These are phyloP conservation scores for Xylariales sp. DNA, from an alignment of 2,329 filamentous ascomycete genomes.

Conservation along the genomic window DNA sequence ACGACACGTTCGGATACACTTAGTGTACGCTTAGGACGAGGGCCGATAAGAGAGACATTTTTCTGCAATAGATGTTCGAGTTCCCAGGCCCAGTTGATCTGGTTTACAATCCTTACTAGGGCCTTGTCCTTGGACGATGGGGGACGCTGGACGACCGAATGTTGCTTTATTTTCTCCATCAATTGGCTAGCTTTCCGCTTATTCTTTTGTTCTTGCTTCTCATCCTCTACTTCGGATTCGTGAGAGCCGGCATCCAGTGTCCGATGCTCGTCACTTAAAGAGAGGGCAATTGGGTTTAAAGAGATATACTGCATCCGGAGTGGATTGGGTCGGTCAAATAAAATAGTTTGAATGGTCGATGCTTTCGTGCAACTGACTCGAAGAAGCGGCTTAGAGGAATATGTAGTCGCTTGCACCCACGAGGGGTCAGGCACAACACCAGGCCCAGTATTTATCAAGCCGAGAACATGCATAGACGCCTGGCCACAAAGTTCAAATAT, in stretches of 20 bases:
- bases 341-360: slow-evolving; percentile 84
- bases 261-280: slow-evolving; percentile 77
- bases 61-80: slow-evolving; percentile 86
- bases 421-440: slow-evolving; percentile 71
- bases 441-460: slow-evolving; percentile 75
- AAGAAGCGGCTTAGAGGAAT: slow-evolving; percentile 67
- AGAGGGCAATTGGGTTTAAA: slow-evolving; percentile 86
- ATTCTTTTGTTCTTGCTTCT: slow-evolving; percentile 67
- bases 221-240: slow-evolving; percentile 78
- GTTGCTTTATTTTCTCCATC: slow-evolving; percentile 86
- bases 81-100: slow-evolving; percentile 96
- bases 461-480: slow-evolving; percentile 84
- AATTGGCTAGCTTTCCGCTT: slow-evolving; percentile 73
- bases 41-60: slow-evolving; percentile 87
- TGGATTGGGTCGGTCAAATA: slow-evolving; percentile 88
- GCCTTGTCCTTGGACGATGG: slow-evolving; percentile 86
- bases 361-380: slow-evolving; percentile 77
- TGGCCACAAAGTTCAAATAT: slow-evolving; percentile 89
- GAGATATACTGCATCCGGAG: slow-evolving; percentile 97
- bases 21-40: slow-evolving; percentile 82
- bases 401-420: slow-evolving; percentile 73
- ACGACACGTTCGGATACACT: slow-evolving; percentile 96
- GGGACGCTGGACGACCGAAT: slow-evolving; percentile 82
- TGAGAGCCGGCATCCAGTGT: slow-evolving; percentile 51
- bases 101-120: slow-evolving; percentile 84